phyloP scores from a whole-genome alignment of 2,329 filamentous ascomycete species.

The Leptodontidium sp. region DNA sequence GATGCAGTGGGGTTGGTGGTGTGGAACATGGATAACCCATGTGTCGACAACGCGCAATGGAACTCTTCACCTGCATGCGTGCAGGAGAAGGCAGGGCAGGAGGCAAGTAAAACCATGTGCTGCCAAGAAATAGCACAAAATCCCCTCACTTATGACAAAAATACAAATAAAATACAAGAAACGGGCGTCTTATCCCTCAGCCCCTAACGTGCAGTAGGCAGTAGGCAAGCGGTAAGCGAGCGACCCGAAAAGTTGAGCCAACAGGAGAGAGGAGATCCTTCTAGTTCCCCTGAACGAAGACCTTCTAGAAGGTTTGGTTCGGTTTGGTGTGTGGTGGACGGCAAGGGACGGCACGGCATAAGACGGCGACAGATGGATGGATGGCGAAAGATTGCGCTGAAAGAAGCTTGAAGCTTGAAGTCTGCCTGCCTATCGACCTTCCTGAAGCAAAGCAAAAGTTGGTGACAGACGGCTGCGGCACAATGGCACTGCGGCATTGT shows the following conservation, averaged over 20 bases:
- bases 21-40: slow-evolving; percentile 6
- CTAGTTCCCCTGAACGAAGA: neutral
- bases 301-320: slow-evolving; percentile 1
- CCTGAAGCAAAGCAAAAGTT: neutral
- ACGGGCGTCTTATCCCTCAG: neutral
- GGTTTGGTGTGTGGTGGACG: neutral
- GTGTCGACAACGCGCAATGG: neutral
- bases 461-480: slow-evolving; percentile 6
- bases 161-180: neutral
- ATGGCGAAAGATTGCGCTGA: neutral
- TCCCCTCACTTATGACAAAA: neutral
- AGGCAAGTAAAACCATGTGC: slow-evolving; percentile 2
- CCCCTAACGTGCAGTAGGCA: neutral
- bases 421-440: slow-evolving; percentile 9
- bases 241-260: neutral
- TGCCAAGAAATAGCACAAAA: neutral
- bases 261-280: neutral
- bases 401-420: neutral
- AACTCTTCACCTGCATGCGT: slow-evolving; percentile 2
- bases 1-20: slow-evolving; percentile 8
- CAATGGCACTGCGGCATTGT: no score
- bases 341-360: slow-evolving; percentile 7
- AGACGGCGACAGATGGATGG: neutral
- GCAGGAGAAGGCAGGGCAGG: no score
- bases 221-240: neutral